Percentiles rank a stretch among this genome's conserved stretches.
phyloP scores from a whole-genome alignment of 2,329 filamentous ascomycete species.

The Colletotrichum brevisporum region DNA sequence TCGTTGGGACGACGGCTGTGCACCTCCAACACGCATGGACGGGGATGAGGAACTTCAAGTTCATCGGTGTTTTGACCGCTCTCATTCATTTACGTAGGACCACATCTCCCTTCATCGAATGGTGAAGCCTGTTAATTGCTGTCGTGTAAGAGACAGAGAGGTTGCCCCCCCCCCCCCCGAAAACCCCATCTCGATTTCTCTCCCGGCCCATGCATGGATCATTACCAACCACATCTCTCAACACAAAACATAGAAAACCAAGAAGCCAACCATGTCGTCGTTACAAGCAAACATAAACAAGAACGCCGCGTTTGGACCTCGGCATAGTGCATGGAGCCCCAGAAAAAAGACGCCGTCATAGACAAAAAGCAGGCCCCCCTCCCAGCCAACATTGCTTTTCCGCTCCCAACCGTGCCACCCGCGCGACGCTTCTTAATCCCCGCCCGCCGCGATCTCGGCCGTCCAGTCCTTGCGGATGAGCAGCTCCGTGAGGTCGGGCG shows the following conservation, averaged over 20 bases:
- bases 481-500: constrained; percentile 70
- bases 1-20: no score
- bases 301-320: neutral
- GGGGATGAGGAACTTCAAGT: no score
- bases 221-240: constrained; percentile 8
- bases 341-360: neutral
- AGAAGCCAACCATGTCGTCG: constrained; percentile 30
- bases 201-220: constrained; percentile 8
- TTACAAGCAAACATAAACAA: constrained; percentile 15
- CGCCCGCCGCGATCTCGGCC: constrained; percentile 67
- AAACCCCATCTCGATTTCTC: neutral
- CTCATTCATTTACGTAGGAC: no score
- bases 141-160: no score
- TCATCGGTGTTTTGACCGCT: no score
- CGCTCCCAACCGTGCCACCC: no score
- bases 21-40: no score
- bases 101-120: no score
- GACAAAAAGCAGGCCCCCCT: no score
- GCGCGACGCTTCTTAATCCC: constrained; percentile 43
- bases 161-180: no score
- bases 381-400: neutral
- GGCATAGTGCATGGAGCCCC: neutral
- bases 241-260: neutral
- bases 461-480: constrained; percentile 74
- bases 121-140: no score